Percentiles rank a stretch among this genome's conserved stretches.
These are phyloP conservation scores for Phytophthora tubulina DNA, from an alignment of 352 stramenopile genomes.

Conservation along the genomic window DNA sequence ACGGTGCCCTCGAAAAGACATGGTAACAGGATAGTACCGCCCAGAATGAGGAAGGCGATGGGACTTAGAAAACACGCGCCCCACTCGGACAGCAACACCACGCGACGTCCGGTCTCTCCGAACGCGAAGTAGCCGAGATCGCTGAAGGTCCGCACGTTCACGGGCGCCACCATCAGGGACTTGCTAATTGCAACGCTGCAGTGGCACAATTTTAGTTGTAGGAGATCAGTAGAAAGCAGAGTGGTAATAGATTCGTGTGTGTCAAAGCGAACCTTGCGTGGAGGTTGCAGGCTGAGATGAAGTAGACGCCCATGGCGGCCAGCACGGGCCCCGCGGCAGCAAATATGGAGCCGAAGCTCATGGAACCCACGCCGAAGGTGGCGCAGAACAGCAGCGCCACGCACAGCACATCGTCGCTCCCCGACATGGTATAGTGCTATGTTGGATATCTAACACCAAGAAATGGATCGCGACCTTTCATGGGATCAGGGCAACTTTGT, in stretches of 20 bases:
- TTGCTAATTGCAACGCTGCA: slow-evolving; percentile 71
- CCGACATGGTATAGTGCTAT: slow-evolving; percentile 21
- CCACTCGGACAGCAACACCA: slow-evolving; percentile 67
- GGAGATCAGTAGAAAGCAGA: not conserved
- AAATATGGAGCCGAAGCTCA: slow-evolving; percentile 80
- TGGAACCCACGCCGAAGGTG: slow-evolving; percentile 77
- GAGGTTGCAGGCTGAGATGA: slow-evolving; percentile 82
- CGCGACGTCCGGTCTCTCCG: slow-evolving; percentile 51
- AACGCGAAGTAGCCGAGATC: slow-evolving; percentile 78
- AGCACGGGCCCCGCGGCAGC: slow-evolving; percentile 63
- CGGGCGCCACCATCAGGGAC: slow-evolving; percentile 54
- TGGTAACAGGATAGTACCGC: slow-evolving; percentile 68
- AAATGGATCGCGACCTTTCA: slow-evolving; percentile 39
- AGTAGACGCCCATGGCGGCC: slow-evolving; percentile 71
- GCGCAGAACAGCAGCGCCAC: slow-evolving; percentile 78
- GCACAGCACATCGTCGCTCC: slow-evolving; percentile 62
- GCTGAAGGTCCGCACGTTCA: slow-evolving; percentile 74
- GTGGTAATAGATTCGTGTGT: not conserved
- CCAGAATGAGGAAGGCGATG: slow-evolving; percentile 79
- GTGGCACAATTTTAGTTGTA: not conserved
- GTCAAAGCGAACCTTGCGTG: slow-evolving; percentile 54
- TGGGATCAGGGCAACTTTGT: too few relatives aligned
- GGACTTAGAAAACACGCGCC: slow-evolving; percentile 71
- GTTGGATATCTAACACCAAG: not conserved
- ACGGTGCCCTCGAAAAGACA: slow-evolving; percentile 51